Evolutionary conservation across 2,329 filamentous ascomycete species (phyloP).

Genomic region (Akanthomyces lecanii): DNA sequence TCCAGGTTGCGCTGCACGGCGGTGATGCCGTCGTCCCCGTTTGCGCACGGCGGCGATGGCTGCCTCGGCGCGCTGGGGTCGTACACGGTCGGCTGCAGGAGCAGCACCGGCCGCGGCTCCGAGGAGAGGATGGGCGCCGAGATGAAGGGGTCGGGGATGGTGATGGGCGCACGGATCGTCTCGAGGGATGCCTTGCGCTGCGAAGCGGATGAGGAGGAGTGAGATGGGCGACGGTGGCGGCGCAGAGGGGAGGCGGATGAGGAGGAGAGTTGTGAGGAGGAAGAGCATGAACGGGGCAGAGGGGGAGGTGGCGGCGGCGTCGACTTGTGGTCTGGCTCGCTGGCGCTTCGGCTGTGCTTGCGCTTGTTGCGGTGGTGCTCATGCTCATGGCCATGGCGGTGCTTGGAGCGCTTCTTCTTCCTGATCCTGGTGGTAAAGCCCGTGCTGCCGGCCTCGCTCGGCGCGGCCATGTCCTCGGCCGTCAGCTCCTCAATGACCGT

Average conservation of each 20-base stretch:
- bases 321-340: slow-evolving; percentile 22
- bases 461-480: slow-evolving; percentile 31
- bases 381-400: slow-evolving; percentile 29
- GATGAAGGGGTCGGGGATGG: slow-evolving; percentile 37
- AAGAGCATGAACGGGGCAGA: slow-evolving; percentile 10
- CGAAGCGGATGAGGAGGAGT: slow-evolving; percentile 18
- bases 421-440: slow-evolving; percentile 45
- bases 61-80: slow-evolving; percentile 35
- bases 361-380: slow-evolving; percentile 25
- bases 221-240: slow-evolving; percentile 1
- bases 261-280: slow-evolving; percentile 18
- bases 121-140: slow-evolving; percentile 46
- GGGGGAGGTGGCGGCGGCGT: slow-evolving; percentile 17
- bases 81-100: slow-evolving; percentile 56
- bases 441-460: slow-evolving; percentile 23
- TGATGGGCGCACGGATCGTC: slow-evolving; percentile 25
- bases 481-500: slow-evolving; percentile 29
- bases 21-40: slow-evolving; percentile 44
- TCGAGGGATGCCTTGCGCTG: slow-evolving; percentile 25
- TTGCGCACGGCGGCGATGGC: slow-evolving; percentile 6
- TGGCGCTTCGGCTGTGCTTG: slow-evolving; percentile 26
- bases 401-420: slow-evolving; percentile 40
- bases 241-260: slow-evolving; percentile 19
- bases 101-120: slow-evolving; percentile 48
- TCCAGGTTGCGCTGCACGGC: slow-evolving; percentile 56